Evolutionary conservation across 2,329 filamentous ascomycete genomes (phyloP).

Genomic region (Diaporthe amygdali): DNA sequence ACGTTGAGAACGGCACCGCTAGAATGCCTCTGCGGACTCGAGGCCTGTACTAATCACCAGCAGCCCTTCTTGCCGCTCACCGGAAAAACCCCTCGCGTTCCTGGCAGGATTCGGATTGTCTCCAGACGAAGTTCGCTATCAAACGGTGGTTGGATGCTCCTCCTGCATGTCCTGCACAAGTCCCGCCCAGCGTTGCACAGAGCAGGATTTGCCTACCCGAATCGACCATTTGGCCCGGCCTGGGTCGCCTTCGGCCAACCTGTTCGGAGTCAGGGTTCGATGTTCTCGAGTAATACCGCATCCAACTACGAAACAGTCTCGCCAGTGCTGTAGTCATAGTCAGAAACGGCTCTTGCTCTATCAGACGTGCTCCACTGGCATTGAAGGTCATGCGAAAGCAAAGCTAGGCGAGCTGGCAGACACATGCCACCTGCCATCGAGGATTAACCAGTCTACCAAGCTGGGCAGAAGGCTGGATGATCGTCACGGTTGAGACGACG

Average conservation of each 20-base stretch:
- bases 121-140: background rate
- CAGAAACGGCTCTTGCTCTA: background rate
- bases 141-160: background rate
- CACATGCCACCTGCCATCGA: background rate
- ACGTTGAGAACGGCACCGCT: background rate
- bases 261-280: background rate
- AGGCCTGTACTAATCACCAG: background rate
- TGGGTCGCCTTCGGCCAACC: background rate
- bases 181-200: constrained; percentile 2
- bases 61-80: background rate
- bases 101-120: background rate
- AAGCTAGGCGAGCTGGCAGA: background rate
- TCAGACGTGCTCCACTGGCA: background rate
- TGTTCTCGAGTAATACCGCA: constrained; percentile 15
- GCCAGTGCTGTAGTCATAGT: background rate
- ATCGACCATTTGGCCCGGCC: constrained; percentile 9
- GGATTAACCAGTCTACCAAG: background rate
- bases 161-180: background rate
- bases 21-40: background rate
- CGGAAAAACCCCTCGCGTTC: constrained; percentile 6
- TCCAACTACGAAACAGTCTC: constrained; percentile 1
- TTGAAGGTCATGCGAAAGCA: background rate
- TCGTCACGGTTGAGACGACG: constrained; percentile 7
- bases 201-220: constrained; percentile 1
- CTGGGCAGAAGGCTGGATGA: background rate